Conservation (phyloP, 164 flowering plant species). For the Saururus chinensis region DNA sequence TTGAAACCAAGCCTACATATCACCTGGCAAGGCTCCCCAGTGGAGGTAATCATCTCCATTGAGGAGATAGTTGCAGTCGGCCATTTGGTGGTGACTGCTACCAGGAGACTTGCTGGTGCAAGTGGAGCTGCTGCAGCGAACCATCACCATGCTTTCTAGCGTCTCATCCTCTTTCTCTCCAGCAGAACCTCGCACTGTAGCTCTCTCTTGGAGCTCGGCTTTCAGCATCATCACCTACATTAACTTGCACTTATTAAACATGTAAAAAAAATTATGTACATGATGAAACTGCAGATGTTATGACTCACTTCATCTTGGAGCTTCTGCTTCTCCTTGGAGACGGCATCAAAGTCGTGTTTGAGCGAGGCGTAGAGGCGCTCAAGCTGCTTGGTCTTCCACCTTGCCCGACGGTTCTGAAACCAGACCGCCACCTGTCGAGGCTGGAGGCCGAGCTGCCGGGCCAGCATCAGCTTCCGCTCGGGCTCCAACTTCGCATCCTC, state of each 20-base stretch:
- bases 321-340: constrained; percentile 47
- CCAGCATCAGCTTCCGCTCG: constrained; percentile 59
- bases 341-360: constrained; percentile 43
- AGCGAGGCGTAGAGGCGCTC: constrained; percentile 55
- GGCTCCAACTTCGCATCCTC: constrained; percentile 84
- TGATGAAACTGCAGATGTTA: background rate
- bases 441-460: constrained; percentile 56
- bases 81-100: background rate
- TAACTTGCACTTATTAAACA: background rate
- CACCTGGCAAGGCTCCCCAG: background rate
- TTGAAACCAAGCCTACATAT: background rate
- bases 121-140: background rate
- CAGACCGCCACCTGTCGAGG: constrained; percentile 73
- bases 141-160: background rate
- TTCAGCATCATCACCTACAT: constrained; percentile 10
- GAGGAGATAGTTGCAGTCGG: background rate
- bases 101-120: background rate
- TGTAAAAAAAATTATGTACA: background rate
- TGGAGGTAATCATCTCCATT: background rate
- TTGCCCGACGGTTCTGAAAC: constrained; percentile 74
- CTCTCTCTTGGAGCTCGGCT: constrained; percentile 24
- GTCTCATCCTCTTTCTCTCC: background rate
- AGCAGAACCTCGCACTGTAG: constrained; percentile 14
- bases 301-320: constrained; percentile 58
- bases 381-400: constrained; percentile 80